Conservation (phyloP, 306 rosid species). For the Sicyos baderoa region DNA sequence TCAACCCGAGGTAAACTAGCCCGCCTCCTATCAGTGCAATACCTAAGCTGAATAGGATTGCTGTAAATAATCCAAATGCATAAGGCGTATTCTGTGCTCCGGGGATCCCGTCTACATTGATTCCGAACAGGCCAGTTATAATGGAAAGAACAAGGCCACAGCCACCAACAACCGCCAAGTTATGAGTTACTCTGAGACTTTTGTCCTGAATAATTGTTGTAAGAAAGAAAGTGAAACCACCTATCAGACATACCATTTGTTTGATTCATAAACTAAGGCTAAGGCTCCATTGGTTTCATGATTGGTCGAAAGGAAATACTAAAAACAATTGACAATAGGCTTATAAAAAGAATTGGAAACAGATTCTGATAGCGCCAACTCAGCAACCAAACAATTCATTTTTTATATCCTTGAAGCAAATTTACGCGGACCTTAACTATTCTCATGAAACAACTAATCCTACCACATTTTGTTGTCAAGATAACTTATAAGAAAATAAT, state of each 20-base stretch:
- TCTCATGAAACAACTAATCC: too few relatives aligned
- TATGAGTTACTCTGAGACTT: constrained; percentile 86
- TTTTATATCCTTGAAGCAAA: neutral
- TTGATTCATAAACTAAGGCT: neutral
- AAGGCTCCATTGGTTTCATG: neutral
- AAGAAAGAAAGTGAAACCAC: neutral
- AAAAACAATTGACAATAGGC: neutral
- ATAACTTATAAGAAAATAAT: too few relatives aligned
- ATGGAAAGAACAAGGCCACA: constrained; percentile 73
- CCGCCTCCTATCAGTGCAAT: constrained; percentile 49
- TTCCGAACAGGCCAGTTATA: constrained; percentile 80
- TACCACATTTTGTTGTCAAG: too few relatives aligned
- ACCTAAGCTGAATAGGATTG: constrained; percentile 44
- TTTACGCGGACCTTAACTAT: too few relatives aligned
- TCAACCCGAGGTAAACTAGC: constrained; percentile 60
- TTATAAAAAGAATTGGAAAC: neutral
- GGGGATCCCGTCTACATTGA: constrained; percentile 89
- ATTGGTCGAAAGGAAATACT: neutral
- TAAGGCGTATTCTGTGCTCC: constrained; percentile 58
- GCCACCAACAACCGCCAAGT: constrained; percentile 75
- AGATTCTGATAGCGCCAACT: neutral
- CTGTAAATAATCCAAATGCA: constrained; percentile 76
- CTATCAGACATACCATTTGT: constrained; percentile 4
- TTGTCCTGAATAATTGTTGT: constrained; percentile 46
- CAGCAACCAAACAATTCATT: neutral